phyloP scores from a whole-genome alignment of 306 rosid genomes.

The Acacia confusa region DNA sequence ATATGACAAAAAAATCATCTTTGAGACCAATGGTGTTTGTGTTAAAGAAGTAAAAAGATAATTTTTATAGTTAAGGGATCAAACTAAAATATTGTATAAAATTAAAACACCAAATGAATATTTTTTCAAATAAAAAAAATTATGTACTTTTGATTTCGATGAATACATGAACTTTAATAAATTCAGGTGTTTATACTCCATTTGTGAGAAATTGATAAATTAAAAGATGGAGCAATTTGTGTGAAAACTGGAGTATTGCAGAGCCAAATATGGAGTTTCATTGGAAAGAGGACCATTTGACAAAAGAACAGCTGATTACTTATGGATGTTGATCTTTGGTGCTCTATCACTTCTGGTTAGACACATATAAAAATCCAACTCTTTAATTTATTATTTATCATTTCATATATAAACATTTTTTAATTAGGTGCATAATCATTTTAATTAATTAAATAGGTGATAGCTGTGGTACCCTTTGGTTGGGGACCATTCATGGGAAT shows the following conservation, averaged over 20 bases:
- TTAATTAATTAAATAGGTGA: slow-evolving; percentile 38
- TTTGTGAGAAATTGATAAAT: background rate
- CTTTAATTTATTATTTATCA: background rate
- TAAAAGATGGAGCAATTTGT: background rate
- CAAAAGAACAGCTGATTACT: slow-evolving; percentile 76
- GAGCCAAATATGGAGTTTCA: slow-evolving; percentile 78
- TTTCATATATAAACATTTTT: too few relatives aligned
- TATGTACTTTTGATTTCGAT: background rate
- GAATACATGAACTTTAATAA: background rate
- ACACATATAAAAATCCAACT: background rate
- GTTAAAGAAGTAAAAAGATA: too few relatives aligned
- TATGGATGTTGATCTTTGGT: slow-evolving; percentile 75
- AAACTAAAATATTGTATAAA: too few relatives aligned
- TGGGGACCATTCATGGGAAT: slow-evolving; percentile 49
- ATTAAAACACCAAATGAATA: too few relatives aligned
- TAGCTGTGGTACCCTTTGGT: slow-evolving; percentile 49
- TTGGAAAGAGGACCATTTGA: slow-evolving; percentile 76
- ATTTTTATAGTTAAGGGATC: too few relatives aligned
- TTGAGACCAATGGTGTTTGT: too few relatives aligned
- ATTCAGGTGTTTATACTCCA: background rate
- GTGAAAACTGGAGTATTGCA: slow-evolving; percentile 28
- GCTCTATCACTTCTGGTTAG: slow-evolving; percentile 75
- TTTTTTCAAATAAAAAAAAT: too few relatives aligned
- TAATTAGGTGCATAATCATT: background rate
- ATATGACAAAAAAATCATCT: too few relatives aligned